phyloP scores from a whole-genome alignment of 2,329 filamentous ascomycete genomes.

The Paramyrothecium sp. region DNA sequence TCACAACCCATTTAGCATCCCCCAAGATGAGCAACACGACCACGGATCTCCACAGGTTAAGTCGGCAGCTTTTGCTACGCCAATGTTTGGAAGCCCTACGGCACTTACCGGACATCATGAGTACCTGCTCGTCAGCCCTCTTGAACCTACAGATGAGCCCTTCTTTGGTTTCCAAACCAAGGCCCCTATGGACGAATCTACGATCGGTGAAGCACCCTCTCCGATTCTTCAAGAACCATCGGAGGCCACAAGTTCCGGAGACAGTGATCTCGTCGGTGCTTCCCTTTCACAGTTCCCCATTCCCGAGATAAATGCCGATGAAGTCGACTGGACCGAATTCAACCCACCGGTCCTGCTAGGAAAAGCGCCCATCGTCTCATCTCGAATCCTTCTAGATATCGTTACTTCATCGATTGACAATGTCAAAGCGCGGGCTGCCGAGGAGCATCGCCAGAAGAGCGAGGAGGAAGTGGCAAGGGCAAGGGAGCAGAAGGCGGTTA shows the following conservation, averaged over 20 bases:
- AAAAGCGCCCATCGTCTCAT: constrained; percentile 33
- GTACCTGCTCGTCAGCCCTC: neutral
- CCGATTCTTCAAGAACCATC: too few species aligned
- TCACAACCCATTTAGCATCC: constrained; percentile 23
- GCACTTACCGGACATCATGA: neutral
- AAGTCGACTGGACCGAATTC: constrained; percentile 45
- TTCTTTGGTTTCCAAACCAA: neutral
- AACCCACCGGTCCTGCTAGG: constrained; percentile 42
- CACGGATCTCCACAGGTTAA: neutral
- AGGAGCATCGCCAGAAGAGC: constrained; percentile 25
- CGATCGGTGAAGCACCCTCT: too few species aligned
- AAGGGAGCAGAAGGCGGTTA: constrained; percentile 15
- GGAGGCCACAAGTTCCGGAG: too few species aligned
- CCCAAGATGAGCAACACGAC: constrained; percentile 20
- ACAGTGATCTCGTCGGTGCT: neutral
- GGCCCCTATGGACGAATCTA: neutral
- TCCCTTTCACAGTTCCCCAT: neutral
- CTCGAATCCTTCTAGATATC: constrained; percentile 39
- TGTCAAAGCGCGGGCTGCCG: constrained; percentile 34
- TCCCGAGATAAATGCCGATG: constrained; percentile 18
- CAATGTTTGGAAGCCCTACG: neutral
- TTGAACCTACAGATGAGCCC: neutral
- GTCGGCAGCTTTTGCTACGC: neutral
- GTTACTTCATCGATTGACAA: constrained; percentile 44
- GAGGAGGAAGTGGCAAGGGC: constrained; percentile 23